Evolutionary conservation across 257 asterid species (phyloP).

Genomic region (Plantago ovata): DNA sequence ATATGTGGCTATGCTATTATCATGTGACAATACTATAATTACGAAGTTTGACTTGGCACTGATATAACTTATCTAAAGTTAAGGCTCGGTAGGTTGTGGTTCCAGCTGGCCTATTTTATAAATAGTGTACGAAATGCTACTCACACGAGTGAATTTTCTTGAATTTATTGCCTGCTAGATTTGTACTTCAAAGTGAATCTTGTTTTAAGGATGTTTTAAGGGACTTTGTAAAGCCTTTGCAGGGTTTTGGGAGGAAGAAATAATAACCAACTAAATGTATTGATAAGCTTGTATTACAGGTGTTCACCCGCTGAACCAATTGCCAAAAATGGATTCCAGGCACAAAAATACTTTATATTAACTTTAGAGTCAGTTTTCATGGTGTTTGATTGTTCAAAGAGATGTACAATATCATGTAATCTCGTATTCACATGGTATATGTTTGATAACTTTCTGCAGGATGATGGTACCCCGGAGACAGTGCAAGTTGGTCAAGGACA

Average conservation of each 20-base stretch:
- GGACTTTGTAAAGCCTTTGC: background rate
- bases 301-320: background rate
- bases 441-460: slow-evolving; percentile 36
- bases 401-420: background rate
- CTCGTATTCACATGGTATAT: slow-evolving; percentile 4
- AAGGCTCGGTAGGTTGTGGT: too few species aligned
- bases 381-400: slow-evolving; percentile 3
- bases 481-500: slow-evolving; percentile 71
- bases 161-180: too few species aligned
- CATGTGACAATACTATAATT: too few species aligned
- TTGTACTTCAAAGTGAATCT: too few species aligned
- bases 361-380: background rate
- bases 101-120: too few species aligned
- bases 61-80: too few species aligned
- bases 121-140: too few species aligned
- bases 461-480: slow-evolving; percentile 55
- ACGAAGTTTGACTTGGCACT: too few species aligned
- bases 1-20: too few species aligned
- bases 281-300: background rate
- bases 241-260: background rate
- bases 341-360: background rate
- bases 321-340: background rate
- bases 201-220: too few species aligned
- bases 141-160: too few species aligned
- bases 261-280: too few species aligned